Conservation (phyloP, 331 rosid species). For the Malus hybrid region DNA sequence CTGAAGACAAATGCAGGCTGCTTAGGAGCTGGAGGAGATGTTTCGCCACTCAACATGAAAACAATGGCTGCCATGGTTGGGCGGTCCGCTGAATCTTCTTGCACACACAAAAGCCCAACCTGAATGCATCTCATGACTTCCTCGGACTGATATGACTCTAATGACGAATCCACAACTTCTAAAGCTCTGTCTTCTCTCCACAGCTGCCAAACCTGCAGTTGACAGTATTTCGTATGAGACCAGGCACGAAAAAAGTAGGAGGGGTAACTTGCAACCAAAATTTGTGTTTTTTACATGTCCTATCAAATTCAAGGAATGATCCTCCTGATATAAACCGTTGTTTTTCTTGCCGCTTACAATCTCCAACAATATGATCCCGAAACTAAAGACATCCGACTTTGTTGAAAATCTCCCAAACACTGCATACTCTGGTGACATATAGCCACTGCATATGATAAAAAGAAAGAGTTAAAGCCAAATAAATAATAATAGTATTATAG, state of each 20-base stretch:
- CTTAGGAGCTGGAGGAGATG: conserved; percentile 13
- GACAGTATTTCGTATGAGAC: not conserved
- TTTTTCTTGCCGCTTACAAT: conserved; percentile 33
- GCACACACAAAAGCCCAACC: conserved; percentile 20
- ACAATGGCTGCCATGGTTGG: conserved; percentile 19
- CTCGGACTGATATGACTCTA: conserved; percentile 1
- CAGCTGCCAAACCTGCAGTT: conserved; percentile 23
- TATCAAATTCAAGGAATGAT: conserved; percentile 16
- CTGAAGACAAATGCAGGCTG: conserved; percentile 16
- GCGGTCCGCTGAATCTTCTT: conserved; percentile 7
- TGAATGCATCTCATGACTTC: conserved; percentile 29
- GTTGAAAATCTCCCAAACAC: conserved; percentile 35
- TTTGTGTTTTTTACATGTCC: conserved; percentile 21
- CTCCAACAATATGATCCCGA: conserved; percentile 40
- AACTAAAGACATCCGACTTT: conserved; percentile 44
- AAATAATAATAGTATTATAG: too few relatives aligned
- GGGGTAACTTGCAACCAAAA: not conserved
- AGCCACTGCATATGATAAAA: conserved; percentile 18
- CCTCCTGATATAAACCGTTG: conserved; percentile 8
- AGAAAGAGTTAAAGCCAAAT: not conserved
- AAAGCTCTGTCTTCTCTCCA: conserved; percentile 23
- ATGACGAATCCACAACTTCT: conserved; percentile 11
- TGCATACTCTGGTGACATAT: conserved; percentile 52
- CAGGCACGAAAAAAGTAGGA: too few relatives aligned
- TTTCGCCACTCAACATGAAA: conserved; percentile 19